These are phyloP conservation scores for Hemileccinum impolitum DNA, from an alignment of 768 basidiomycete species.

Conservation along the genomic window DNA sequence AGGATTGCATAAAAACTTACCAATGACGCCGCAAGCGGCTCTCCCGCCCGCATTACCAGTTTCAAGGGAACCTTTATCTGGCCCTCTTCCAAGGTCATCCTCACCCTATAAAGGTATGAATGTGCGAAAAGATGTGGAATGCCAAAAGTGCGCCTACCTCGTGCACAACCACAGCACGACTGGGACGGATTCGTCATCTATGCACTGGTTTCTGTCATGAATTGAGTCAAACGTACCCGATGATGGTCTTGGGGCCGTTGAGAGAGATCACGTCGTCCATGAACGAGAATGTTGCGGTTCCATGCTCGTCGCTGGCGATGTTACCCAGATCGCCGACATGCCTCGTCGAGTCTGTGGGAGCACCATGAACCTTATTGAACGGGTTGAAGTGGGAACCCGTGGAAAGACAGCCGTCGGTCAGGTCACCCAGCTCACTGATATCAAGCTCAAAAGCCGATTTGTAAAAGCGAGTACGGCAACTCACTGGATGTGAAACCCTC, in stretches of 20 bases:
- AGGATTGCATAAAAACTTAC: slow-evolving; percentile 31
- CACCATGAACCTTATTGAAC: slow-evolving; percentile 60
- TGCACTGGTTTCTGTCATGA: neutral
- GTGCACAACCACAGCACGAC: slow-evolving; percentile 75
- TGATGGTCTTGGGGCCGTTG: slow-evolving; percentile 61
- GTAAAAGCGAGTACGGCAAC: slow-evolving; percentile 22
- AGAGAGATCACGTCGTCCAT: slow-evolving; percentile 61
- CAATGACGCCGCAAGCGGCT: slow-evolving; percentile 82
- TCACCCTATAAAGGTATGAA: slow-evolving; percentile 45
- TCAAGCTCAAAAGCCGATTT: slow-evolving; percentile 19
- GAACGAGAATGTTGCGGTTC: slow-evolving; percentile 56
- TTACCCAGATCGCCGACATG: slow-evolving; percentile 82
- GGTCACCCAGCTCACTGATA: slow-evolving; percentile 49
- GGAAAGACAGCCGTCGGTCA: slow-evolving; percentile 61
- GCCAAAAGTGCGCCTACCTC: slow-evolving; percentile 38
- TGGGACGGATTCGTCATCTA: slow-evolving; percentile 20
- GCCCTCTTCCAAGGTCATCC: slow-evolving; percentile 77
- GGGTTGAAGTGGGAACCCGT: slow-evolving; percentile 82
- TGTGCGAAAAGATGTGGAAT: slow-evolving; percentile 5
- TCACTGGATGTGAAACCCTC: slow-evolving; percentile 83
- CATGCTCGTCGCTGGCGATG: slow-evolving; percentile 56
- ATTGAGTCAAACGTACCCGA: slow-evolving; percentile 50
- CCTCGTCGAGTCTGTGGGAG: slow-evolving; percentile 47
- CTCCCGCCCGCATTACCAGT: slow-evolving; percentile 78
- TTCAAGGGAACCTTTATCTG: slow-evolving; percentile 63